phyloP scores from a whole-genome alignment of 2,329 filamentous ascomycete species.

The Blumeriella jaapii region DNA sequence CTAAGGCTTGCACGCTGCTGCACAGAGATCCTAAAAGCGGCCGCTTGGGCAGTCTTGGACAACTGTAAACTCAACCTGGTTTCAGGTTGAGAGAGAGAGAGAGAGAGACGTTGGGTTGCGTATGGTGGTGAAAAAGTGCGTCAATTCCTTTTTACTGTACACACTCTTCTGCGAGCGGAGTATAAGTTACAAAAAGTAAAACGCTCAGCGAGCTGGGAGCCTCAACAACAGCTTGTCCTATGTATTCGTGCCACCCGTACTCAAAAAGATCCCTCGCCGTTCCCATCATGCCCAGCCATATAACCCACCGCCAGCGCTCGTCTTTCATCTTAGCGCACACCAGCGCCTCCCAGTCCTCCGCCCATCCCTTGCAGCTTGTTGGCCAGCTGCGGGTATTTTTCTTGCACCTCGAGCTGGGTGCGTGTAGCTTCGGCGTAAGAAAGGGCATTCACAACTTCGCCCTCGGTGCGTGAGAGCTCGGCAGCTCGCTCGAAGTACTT shows the following conservation, averaged over 20 bases:
- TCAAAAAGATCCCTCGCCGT: conserved; percentile 6
- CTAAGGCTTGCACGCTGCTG: no score
- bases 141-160: conserved; percentile 21
- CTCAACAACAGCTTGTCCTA: conserved; percentile 4
- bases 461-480: conserved; percentile 86
- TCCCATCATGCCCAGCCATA: no score
- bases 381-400: conserved; percentile 74
- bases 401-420: conserved; percentile 85
- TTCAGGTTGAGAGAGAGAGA: no score
- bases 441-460: conserved; percentile 90
- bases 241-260: conserved; percentile 6
- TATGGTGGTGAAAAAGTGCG: conserved; percentile 14
- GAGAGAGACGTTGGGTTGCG: no score
- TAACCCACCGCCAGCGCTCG: no score
- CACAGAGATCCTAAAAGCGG: no score
- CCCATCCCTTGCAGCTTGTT: conserved; percentile 56
- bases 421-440: conserved; percentile 95
- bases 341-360: conserved; percentile 23
- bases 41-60: not conserved
- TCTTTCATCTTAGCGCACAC: conserved; percentile 24
- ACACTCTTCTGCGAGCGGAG: conserved; percentile 23
- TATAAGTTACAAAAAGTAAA: conserved; percentile 27
- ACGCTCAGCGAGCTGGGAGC: conserved; percentile 7
- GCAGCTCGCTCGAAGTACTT: conserved; percentile 96
- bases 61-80: conserved; percentile 1